Evolutionary conservation across 1,284 basidiomycete species (phyloP), one percentile per base, ranked within the genome.

Genomic region (Ceratobasidium papillatum): DNA sequence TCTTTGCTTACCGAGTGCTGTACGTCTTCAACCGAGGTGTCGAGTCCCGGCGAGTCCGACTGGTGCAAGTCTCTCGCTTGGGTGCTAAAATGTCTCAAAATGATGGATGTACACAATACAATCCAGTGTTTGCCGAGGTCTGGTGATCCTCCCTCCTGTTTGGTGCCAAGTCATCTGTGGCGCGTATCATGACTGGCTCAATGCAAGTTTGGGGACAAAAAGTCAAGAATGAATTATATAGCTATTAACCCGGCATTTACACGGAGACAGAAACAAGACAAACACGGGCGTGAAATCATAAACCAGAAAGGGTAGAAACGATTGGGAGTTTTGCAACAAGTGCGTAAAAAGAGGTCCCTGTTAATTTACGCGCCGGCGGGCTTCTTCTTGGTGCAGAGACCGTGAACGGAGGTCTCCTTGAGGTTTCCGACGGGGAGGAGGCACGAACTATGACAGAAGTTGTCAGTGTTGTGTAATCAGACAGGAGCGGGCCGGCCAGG

Each of bases 401-500:
- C 64, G 64, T 66, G 64, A n/a, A 66, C 64, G 14, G 64, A 66
- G 49, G 63, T 65, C 63, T 65, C 63, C 30, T 65, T 65, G 63
- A 65, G 63, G 59, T 61, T 61, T 38, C 64, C 49, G 64, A 66
- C 47, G 11, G 64, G 64, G 19, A 66, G 51, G 49, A 66, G 19
- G 64, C 49, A 66, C 30, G 8, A 47, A 1, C 34, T 66, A 30
- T 4, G 25, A 25, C 11, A 17, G 43, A 38, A 38, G 4, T 1
- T 47, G 64, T 66, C 22, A 66, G 64, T 38, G 27, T 27, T 5
- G 51, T 7, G 47, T 34, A 27, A 34, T 22, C n/a, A 61, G 34
- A 36, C 59, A n/a, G n/a, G 59, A 61, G 59, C 59, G 59, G 59
- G 38, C 59, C 59, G 38, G 36, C 14, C 27, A n/a, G 56, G 34